Evolutionary conservation across 2,329 filamentous ascomycete genomes (phyloP).

Genomic region (Trichoderma breve): DNA sequence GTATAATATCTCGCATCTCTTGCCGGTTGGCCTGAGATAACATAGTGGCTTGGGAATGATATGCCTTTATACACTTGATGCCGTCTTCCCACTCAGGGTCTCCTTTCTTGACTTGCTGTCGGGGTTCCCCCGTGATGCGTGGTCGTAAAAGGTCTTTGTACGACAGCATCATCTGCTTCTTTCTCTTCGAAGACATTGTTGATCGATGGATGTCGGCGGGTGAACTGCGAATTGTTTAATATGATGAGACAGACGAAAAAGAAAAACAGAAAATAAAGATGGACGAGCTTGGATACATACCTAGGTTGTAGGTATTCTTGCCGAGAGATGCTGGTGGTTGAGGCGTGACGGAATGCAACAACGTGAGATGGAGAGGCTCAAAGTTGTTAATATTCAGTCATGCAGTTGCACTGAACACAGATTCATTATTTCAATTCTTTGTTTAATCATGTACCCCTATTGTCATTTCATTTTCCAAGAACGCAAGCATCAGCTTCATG

Average conservation of each 20-base stretch:
- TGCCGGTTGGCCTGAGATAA: not conserved
- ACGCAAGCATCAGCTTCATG: not conserved
- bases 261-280: not conserved
- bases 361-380: not conserved
- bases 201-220: not conserved
- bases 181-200: not conserved
- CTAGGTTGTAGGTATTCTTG: not conserved
- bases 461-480: not conserved
- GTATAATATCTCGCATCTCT: accelerated
- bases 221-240: not conserved
- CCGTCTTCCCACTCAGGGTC: not conserved
- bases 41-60: not conserved
- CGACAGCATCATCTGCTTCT: not conserved
- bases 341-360: not conserved
- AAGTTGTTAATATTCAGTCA: not conserved
- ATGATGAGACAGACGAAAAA: not conserved
- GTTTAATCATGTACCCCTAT: not conserved
- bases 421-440: not conserved
- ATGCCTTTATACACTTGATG: not conserved
- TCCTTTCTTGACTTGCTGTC: not conserved
- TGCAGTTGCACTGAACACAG: not conserved
- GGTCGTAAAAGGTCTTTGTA: not conserved
- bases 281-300: not conserved
- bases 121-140: not conserved
- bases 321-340: not conserved